Percentiles rank a stretch among this genome's conserved stretches.
Evolutionary conservation across 306 rosid genomes (phyloP).

Genomic region (Cucurbita ficifolia): DNA sequence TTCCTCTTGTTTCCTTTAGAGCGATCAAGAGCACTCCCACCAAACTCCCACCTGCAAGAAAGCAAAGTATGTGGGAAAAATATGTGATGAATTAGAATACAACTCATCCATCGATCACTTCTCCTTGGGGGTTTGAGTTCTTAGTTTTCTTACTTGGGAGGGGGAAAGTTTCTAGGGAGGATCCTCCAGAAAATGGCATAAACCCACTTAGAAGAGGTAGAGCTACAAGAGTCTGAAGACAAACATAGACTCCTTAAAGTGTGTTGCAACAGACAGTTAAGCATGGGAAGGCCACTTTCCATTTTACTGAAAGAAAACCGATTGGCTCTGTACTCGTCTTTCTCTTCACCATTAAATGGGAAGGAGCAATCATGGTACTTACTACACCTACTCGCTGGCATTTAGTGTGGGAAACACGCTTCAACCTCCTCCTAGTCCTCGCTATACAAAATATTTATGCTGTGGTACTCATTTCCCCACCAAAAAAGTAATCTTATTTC

Average conservation of each 20-base stretch:
- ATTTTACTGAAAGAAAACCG: constrained; percentile 19
- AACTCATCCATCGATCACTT: constrained; percentile 4
- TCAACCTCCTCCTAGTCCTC: constrained; percentile 20
- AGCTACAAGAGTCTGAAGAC: constrained; percentile 25
- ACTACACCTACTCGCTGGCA: constrained; percentile 25
- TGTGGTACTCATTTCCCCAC: not conserved
- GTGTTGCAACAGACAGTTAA: constrained; percentile 64
- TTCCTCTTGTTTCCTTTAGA: constrained; percentile 81
- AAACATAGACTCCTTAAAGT: constrained; percentile 57
- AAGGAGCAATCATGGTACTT: constrained; percentile 9
- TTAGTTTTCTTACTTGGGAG: constrained; percentile 45
- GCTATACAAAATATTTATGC: not conserved
- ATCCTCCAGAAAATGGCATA: constrained; percentile 83
- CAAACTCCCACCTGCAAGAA: constrained; percentile 74
- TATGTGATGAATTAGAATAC: not conserved
- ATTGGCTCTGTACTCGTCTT: constrained; percentile 1
- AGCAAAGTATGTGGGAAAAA: not conserved
- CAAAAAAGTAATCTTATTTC: constrained; percentile 6
- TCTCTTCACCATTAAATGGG: constrained; percentile 16
- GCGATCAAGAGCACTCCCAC: constrained; percentile 61
- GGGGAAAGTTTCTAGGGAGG: constrained; percentile 75
- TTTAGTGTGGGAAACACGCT: constrained; percentile 20
- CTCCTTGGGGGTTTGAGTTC: not conserved
- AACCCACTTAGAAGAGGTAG: constrained; percentile 66
- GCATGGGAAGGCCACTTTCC: constrained; percentile 65